Conservation (phyloP, 192 early-diverging fungal genomes). For the Coemansia sp. region DNA sequence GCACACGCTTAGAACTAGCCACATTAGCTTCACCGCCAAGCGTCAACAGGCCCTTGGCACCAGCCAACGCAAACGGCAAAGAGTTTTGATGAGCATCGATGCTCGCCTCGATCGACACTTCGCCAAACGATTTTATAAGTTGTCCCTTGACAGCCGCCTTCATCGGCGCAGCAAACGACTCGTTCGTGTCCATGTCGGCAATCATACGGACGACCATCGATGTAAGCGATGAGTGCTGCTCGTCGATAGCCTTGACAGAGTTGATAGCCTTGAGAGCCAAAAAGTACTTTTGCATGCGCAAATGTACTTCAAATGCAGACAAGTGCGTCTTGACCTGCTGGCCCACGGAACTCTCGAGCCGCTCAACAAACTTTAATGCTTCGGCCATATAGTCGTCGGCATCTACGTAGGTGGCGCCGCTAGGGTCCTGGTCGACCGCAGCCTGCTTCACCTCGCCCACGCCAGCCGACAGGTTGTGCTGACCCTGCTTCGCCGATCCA, state of each 20-base stretch:
- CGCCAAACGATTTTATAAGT: conserved; percentile 42
- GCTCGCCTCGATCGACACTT: conserved; percentile 17
- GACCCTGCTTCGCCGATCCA: conserved; percentile 59
- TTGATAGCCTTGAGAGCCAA: conserved; percentile 50
- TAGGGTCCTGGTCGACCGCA: conserved; percentile 42
- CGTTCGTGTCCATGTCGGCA: conserved; percentile 32
- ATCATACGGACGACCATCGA: conserved; percentile 36
- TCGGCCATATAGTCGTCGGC: conserved; percentile 69
- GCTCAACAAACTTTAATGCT: conserved; percentile 75
- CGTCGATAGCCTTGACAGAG: conserved; percentile 33
- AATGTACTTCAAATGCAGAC: conserved; percentile 44
- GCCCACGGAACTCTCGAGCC: conserved; percentile 52
- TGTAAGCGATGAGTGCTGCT: conserved; percentile 25
- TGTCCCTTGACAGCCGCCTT: conserved; percentile 48
- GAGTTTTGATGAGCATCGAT: conserved; percentile 18
- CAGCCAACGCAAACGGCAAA: conserved; percentile 16
- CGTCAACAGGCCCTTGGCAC: conserved; percentile 24
- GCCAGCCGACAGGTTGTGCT: conserved; percentile 42
- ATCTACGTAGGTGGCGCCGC: conserved; percentile 49
- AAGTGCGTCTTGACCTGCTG: conserved; percentile 30
- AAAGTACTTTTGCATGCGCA: conserved; percentile 56
- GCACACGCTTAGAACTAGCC: conserved; percentile 16
- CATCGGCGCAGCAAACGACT: conserved; percentile 47
- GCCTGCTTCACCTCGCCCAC: conserved; percentile 56
- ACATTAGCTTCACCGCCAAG: conserved; percentile 21